Evolutionary conservation across 352 stramenopile species (phyloP).

Genomic region (Globisporangium iwayamae): DNA sequence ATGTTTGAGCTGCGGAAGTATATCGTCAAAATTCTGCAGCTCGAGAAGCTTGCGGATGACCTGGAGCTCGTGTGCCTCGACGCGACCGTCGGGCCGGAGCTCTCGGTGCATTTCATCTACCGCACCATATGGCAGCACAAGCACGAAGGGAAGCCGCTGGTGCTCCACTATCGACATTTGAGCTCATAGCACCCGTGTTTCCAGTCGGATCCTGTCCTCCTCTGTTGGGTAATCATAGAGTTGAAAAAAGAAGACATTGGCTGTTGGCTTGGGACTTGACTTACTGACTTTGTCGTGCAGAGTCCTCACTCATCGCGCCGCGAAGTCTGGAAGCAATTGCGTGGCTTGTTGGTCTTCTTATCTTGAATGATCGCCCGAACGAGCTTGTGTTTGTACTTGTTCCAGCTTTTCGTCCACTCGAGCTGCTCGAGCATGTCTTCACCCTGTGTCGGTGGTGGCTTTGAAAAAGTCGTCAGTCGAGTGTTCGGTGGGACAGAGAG

Average conservation of each 20-base stretch:
- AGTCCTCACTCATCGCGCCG: neutral
- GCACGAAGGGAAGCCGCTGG: constrained; percentile 36
- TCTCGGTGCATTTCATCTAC: constrained; percentile 63
- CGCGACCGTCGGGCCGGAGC: constrained; percentile 50
- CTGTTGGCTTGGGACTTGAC: neutral
- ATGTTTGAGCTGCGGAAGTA: constrained; percentile 63
- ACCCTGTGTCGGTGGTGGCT: constrained; percentile 1
- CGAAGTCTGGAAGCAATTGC: constrained; percentile 9
- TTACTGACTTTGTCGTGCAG: neutral
- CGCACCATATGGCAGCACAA: constrained; percentile 65
- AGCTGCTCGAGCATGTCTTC: constrained; percentile 19
- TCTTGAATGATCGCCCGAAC: constrained; percentile 12
- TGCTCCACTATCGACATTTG: constrained; percentile 48
- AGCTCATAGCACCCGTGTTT: constrained; percentile 7
- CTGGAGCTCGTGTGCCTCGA: constrained; percentile 61
- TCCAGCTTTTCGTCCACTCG: constrained; percentile 9
- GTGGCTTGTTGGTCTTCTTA: constrained; percentile 11
- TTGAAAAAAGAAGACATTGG: neutral
- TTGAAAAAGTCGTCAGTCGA: neutral
- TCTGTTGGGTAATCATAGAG: constrained; percentile 4
- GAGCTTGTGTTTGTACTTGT: constrained; percentile 16
- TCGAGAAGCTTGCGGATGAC: constrained; percentile 19
- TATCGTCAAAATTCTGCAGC: constrained; percentile 33
- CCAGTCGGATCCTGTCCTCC: neutral
- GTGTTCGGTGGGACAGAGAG: neutral